A percentile compares a stretch with the other conserved stretches of the same genome.
phyloP scores from a whole-genome alignment of 2,329 filamentous ascomycete genomes.

The Podosphaera fusca region DNA sequence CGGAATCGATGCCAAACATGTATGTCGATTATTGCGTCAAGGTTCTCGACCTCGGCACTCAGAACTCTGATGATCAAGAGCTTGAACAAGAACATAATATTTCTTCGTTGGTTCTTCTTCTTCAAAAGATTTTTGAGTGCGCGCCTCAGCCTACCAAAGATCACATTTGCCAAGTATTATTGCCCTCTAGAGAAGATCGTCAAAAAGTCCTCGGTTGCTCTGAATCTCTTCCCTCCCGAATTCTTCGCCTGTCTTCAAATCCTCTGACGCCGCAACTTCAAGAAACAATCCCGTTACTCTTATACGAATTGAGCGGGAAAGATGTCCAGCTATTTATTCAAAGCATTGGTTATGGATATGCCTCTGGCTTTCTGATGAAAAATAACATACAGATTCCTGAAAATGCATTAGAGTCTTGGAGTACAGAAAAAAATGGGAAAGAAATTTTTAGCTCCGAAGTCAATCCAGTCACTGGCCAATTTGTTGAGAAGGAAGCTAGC shows the following conservation, averaged over 20 bases:
- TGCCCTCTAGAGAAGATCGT: constrained; percentile 60
- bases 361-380: constrained; percentile 70
- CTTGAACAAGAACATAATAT: constrained; percentile 37
- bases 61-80: constrained; percentile 39
- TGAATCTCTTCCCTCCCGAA: constrained; percentile 46
- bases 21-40: constrained; percentile 43
- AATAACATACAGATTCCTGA: constrained; percentile 60
- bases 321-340: constrained; percentile 61
- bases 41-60: constrained; percentile 44
- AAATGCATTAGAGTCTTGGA: constrained; percentile 33
- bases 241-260: constrained; percentile 58
- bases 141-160: constrained; percentile 39
- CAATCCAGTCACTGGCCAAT: constrained; percentile 15
- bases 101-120: constrained; percentile 49
- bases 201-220: constrained; percentile 54
- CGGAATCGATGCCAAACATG: constrained; percentile 32
- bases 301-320: constrained; percentile 71
- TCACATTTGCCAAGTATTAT: constrained; percentile 39
- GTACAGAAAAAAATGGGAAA: constrained; percentile 12
- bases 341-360: constrained; percentile 88
- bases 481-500: constrained; percentile 11
- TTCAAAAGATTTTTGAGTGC: constrained; percentile 46
- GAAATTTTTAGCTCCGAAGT: constrained; percentile 11
- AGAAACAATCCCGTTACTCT: constrained; percentile 49
- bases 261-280: constrained; percentile 48